Evolutionary conservation across 805 yeast genomes (phyloP), one percentile per base, ranked within the genome.

Genomic region (Metschnikowia lochheadii): DNA sequence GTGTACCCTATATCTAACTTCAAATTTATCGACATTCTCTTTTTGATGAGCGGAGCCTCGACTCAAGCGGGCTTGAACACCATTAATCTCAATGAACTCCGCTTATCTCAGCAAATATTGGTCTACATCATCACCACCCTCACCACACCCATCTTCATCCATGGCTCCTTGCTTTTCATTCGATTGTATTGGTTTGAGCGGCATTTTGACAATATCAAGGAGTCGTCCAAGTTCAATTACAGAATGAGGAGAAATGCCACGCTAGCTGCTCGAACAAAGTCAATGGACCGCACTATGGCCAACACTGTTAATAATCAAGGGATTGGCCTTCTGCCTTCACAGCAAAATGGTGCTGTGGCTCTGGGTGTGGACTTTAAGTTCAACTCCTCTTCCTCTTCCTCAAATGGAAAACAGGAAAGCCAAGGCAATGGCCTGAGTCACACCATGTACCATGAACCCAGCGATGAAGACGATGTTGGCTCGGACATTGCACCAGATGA

Each of bases 51-150:
- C 10, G 92, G 96, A 10, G 82, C 94, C 0, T 69, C 85, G 1
- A 89, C 98, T 1, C 97, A 92, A 63, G 96, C 97, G 0, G 99
- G 99, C 0, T 70, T 94, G 49, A 90, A 89, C 63, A 85, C 97
- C 0, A 73, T 88, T 21, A 81, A 89, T 58, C 56, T 85, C 36
- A 89, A 89, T 63, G 67, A 72, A 0, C 56, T 91, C 50, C 68
- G 76, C 0, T 64, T 87, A 41, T 92, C 85, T 69, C 99, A 94
- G 66, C 98, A 92, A 63, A 78, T 90, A 14, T 73, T 79, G 8
- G 66, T 92, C 2, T 89, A 84, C 63, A 56, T 87, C 11, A 52
- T 82, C 2, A 69, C 91, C 29, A 73, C 82, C 55, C 58, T 89
- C 18, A 80, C 95, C 3, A 90, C 96, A 0, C 98, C 98, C 1